Evolutionary conservation across 495 filamentous ascomycete species (phyloP), one percentile per base, ranked within the genome.

Genomic region (Achaetomiella virescens): DNA sequence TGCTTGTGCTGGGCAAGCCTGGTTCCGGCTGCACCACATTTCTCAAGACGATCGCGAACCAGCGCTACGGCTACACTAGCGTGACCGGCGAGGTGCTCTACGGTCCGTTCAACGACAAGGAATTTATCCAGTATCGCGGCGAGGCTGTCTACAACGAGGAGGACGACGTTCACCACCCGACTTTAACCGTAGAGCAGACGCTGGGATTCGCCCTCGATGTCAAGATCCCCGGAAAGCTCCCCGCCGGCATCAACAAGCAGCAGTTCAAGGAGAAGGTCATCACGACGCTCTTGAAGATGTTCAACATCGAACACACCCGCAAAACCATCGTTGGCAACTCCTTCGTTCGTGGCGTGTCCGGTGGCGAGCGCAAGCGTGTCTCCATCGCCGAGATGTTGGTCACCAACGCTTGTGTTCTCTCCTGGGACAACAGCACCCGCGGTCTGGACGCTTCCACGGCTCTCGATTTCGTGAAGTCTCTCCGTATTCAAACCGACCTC

Each of bases 11-110:
- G 18, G 91, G 91, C 11, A 81, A 87, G 50, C 91, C 91, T 0
- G 91, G 91, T 0, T 85, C 84, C 9, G 91, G 91, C 33, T 96
- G 91, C 66, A 91, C 91, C 0, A 90, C 90, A 0, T 92, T 96
- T 61, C 74, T 96, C 20, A 95, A 93, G 67, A 80, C 84, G 21
- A 87, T 97, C 57, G 81, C 86, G 15, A 95, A 95, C 60, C 86
- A 90, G 62, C 78, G 88, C 7, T 81, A 78, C 61, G 91, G 90
- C 36, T 95, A 90, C 61, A 89, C 88, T 1, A 75, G 75, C 7
- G 76, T 95, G 12, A 78, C 84, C 21, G 91, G 90, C 6, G 86
- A 92, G 18, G 88, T 96, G 0, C 69, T 84, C 1, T 96, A 93
- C 62, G 91, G 89, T 0, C 84, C 84, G 1, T 89, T 91, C 51